Base-by-base conservation (phyloP, 2,329 filamentous ascomycete species). In the Podosphaera fusca region DNA sequence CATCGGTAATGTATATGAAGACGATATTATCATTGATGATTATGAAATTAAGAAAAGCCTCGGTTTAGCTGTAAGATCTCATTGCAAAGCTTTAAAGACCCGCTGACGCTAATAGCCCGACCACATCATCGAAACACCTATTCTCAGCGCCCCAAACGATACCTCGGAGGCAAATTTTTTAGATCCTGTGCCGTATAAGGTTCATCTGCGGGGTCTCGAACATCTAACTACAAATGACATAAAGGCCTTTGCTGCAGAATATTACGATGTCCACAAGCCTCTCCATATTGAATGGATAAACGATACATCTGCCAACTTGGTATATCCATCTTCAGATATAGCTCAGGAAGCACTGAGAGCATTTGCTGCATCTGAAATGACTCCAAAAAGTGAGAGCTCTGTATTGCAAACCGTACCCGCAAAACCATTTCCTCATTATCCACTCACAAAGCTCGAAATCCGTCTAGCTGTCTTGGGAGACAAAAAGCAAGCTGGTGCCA, bases 231-330 rank as follows among this genome's bases (percentile, higher is more conserved):
- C 88, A 34, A 76, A 80, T 57, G 81, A 95, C 61, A 83, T 96
- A 63, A 82, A 84, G 63, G 74, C 77, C 59, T 95, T 88, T 64
- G 79, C 87, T 7, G 70, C 74, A 53, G 76, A 85, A 60, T 78
- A 92, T 68, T 87, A 78, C 64, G 71, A 74, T 40, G 67, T 69
- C 12, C 73, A 75, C 57, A 66, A 72, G 56, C 73, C 81, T 58
- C 72, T 77, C 57, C 76, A 78, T 60, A 74, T 95, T 61, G 88
- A 96, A 71, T 98, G 92, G 92, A 87, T 98, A 62, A 87, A 96
- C 68, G 92, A 98, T 69, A 82, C 80, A 5, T 90, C 87, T 0
- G 87, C 87, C 60, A 96, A 96, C 67, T 74, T 95, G 56, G 70
- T 94, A 56, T 96, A 92, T 71, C 73, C 71, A 45, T 75, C 75